Evolutionary conservation across 1,284 basidiomycete genomes (phyloP).

Genomic region (Flammula alnicola): DNA sequence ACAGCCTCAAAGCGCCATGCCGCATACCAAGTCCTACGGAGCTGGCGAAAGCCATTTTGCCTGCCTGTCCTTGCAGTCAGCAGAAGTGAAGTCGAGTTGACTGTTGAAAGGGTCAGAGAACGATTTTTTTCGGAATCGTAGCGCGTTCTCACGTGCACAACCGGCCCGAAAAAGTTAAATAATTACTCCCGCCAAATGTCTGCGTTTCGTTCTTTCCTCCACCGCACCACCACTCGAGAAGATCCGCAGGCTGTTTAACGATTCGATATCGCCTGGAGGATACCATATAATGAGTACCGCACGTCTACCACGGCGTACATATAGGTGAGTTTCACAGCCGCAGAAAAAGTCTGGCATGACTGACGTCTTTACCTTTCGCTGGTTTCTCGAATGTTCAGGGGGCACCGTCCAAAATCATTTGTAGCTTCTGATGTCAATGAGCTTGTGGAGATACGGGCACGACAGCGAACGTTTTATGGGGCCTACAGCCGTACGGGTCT

Average conservation of each 20-base stretch:
- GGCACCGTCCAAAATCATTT: slow-evolving; percentile 65
- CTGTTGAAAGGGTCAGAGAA: neutral
- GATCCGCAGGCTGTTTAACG: too few species aligned
- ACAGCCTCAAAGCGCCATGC: slow-evolving; percentile 22
- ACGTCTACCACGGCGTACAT: slow-evolving; percentile 17
- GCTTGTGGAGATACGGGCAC: slow-evolving; percentile 75
- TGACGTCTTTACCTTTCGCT: neutral
- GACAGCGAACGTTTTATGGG: slow-evolving; percentile 81
- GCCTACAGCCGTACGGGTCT: slow-evolving; percentile 81
- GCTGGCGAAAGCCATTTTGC: slow-evolving; percentile 28
- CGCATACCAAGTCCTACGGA: slow-evolving; percentile 26
- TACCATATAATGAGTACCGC: neutral
- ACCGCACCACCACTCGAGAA: too few species aligned
- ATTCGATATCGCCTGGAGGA: too few species aligned
- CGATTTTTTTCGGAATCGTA: neutral
- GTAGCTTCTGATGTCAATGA: slow-evolving; percentile 62
- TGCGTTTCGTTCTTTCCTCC: too few species aligned
- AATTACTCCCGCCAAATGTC: too few species aligned
- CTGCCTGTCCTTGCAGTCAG: too few species aligned
- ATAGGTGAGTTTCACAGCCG: slow-evolving; percentile 15
- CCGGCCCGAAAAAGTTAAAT: too few species aligned
- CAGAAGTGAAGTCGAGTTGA: too few species aligned
- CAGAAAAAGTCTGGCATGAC: neutral
- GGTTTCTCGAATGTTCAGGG: slow-evolving; percentile 41
- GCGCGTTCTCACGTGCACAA: too few species aligned